Conservation (phyloP, 768 basidiomycete species). For the Rhodotorula taiwanensis region DNA sequence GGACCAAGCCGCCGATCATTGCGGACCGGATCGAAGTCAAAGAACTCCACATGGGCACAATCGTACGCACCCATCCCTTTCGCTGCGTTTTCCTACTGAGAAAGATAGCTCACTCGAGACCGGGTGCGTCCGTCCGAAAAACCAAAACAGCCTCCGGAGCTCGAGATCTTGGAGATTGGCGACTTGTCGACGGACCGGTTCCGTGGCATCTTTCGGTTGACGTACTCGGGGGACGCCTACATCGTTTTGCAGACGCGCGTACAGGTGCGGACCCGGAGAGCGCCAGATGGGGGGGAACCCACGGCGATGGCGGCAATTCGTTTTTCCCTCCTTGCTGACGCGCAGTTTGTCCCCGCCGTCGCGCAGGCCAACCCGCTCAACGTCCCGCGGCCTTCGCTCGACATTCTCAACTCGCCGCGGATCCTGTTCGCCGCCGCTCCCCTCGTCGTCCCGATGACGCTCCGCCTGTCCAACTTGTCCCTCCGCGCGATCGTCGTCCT, state of each 20-base stretch:
- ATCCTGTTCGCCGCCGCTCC: conserved; percentile 93
- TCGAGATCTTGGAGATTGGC: conserved; percentile 95
- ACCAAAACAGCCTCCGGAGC: conserved; percentile 94
- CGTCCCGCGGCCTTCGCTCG: conserved; percentile 83
- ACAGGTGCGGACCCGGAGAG: conserved; percentile 67
- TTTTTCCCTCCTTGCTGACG: not conserved
- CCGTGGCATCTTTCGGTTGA: conserved; percentile 89
- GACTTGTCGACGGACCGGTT: conserved; percentile 94
- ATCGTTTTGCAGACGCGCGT: conserved; percentile 81
- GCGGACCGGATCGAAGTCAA: conserved; percentile 96
- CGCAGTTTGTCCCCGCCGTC: not conserved
- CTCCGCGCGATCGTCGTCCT: conserved; percentile 94
- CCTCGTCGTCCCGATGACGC: conserved; percentile 93
- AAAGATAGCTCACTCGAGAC: too few species aligned
- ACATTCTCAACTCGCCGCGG: conserved; percentile 71
- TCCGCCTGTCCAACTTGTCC: conserved; percentile 89
- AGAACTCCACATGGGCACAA: conserved; percentile 97
- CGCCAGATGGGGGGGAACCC: too few species aligned
- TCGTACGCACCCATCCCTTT: conserved; percentile 52
- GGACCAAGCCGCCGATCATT: conserved; percentile 93
- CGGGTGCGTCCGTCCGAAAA: too few species aligned
- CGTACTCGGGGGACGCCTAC: conserved; percentile 89
- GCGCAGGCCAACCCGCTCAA: conserved; percentile 85
- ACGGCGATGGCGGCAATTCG: too few species aligned
- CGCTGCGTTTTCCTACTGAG: conserved; percentile 9